Evolutionary conservation across 208 protist genomes (phyloP), one percentile per base, ranked within the genome.

Genomic region (Acanthamoeba castellanii): DNA sequence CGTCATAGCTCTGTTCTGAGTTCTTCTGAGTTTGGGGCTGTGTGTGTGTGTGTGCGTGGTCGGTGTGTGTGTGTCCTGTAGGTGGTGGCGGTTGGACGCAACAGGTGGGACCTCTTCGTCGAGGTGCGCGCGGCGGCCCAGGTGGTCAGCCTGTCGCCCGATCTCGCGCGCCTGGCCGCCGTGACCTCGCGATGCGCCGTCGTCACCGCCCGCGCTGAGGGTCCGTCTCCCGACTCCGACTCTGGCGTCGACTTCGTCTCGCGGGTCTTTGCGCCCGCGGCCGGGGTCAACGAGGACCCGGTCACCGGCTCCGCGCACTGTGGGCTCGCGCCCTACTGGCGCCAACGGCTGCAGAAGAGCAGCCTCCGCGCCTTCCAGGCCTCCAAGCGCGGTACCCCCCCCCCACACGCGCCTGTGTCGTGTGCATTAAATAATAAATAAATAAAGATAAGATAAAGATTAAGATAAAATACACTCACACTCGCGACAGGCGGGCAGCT

Each of bases 261-360:
- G 3, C 87, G 93, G 27, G 72, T 88, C 32, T 95, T 95, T 52
- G 34, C 34, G 82, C 93, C 93, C 3, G 72, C 70, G 34, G 78
- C 37, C 50, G 93, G 93, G 42, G 64, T 95, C 34, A 59, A 76
- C 25, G 93, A 95, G 78, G 93, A 95, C 76, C 93, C 93, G n/a
- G 93, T 95, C 45, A 85, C 76, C 20, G 76, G 84, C 14, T 91
- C 84, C 6, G 84, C 84, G 25, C 84, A 91, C 32, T 72, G 57
- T 20, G 84, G 50, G 7, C 59, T 91, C 37, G 84, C 84, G 11
- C 57, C 59, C 14, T 91, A 91, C 59, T 91, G 84, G 84, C 9
- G n/a, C 14, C 52, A 32, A 5, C 84, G 50, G 20, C 11, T 91
- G 57, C 52, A 30, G 22, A 91, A 70, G 59, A 72, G 34, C 57